phyloP scores from a whole-genome alignment of 177 flowering plant species.

The Vitis hybrid region DNA sequence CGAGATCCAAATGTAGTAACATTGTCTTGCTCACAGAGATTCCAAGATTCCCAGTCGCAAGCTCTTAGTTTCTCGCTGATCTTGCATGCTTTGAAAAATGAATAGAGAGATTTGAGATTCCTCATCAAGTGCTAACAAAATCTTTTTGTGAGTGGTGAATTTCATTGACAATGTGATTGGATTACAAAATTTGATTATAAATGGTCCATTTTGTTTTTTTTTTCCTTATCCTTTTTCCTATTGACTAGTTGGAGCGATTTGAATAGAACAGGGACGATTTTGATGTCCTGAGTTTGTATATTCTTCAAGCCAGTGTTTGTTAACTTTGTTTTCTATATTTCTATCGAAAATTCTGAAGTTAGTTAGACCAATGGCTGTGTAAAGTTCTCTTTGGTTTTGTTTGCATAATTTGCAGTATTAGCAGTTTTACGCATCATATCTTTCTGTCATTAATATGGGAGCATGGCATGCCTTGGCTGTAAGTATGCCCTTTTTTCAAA shows the following conservation, averaged over 20 bases:
- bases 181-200: constrained; percentile 26
- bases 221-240: constrained; percentile 7
- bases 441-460: neutral
- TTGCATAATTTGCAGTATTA: neutral
- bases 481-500: neutral
- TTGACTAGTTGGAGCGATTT: constrained; percentile 16
- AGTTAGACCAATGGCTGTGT: neutral
- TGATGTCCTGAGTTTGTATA: constrained; percentile 12
- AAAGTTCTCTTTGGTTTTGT: neutral
- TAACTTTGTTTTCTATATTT: constrained; percentile 1
- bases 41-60: constrained; percentile 45
- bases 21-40: constrained; percentile 55
- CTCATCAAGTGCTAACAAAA: constrained; percentile 41
- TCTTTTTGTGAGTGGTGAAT: constrained; percentile 36
- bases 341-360: neutral
- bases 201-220: constrained; percentile 18
- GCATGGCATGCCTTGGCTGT: neutral
- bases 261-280: constrained; percentile 19
- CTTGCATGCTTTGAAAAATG: constrained; percentile 73
- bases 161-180: constrained; percentile 29
- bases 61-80: constrained; percentile 62
- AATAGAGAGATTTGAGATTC: constrained; percentile 28
- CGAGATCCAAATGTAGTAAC: constrained; percentile 36
- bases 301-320: constrained; percentile 4
- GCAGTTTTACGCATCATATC: neutral